phyloP scores from a whole-genome alignment of 345 rosid species.

The Bretschneidera sinensis region DNA sequence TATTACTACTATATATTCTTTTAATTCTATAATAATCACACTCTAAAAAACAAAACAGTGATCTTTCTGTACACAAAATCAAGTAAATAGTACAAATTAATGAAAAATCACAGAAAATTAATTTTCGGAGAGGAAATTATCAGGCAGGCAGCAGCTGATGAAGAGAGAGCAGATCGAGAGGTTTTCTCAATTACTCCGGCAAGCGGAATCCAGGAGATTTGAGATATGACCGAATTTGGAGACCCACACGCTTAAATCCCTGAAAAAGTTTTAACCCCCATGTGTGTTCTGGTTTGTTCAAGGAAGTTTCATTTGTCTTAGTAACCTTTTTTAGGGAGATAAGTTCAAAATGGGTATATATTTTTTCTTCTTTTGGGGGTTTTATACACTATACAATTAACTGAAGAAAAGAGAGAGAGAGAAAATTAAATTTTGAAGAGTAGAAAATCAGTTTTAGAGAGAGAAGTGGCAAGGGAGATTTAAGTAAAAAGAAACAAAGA shows the following conservation, averaged over 20 bases:
- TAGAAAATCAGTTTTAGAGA: constrained; percentile 27
- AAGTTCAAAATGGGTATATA: constrained; percentile 30
- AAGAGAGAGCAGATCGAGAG: background rate
- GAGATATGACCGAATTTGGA: constrained; percentile 1
- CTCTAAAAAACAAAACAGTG: too few species aligned
- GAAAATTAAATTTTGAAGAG: constrained; percentile 21
- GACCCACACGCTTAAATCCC: constrained; percentile 16
- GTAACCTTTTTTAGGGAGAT: constrained; percentile 24
- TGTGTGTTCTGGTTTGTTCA: constrained; percentile 24
- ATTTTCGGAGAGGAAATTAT: too few species aligned
- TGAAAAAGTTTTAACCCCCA: constrained; percentile 15
- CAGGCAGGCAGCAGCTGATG: background rate
- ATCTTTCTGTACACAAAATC: too few species aligned
- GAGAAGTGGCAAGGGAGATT: constrained; percentile 16
- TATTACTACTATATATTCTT: too few species aligned
- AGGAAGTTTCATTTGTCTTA: constrained; percentile 16
- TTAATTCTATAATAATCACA: too few species aligned
- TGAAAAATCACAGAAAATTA: too few species aligned
- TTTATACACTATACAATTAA: constrained; percentile 37
- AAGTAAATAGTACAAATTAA: too few species aligned
- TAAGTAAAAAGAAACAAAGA: constrained; percentile 12
- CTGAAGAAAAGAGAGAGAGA: background rate
- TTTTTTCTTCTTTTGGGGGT: constrained; percentile 23
- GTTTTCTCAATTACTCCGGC: background rate
- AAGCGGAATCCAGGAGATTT: background rate